Evolutionary conservation across 164 flowering plant genomes (phyloP), one percentile per base, ranked within the genome.

Genomic region (Macadamia integrifolia): DNA sequence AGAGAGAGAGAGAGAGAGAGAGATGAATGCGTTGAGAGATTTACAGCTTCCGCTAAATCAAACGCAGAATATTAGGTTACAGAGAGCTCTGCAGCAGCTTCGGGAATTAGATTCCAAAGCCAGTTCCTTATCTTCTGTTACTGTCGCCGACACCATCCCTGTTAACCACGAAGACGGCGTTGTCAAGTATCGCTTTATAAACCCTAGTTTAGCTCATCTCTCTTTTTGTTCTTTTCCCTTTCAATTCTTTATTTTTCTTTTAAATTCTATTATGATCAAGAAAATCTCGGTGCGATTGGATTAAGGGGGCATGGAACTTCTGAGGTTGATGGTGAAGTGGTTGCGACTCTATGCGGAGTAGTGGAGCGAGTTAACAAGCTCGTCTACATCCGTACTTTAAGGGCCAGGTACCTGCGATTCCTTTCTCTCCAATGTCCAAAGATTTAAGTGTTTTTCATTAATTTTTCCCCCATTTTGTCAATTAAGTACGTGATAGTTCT

Each of bases 291-390:
- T 13, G 53, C 67, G 11, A 56, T 68, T 57, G 68, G 58, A 15
- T 66, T 67, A 44, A 93, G 98, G 86, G 99, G 99, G 40, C 99
- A 92, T 75, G 99, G 99, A 63, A 92, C 98, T 29, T 17, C 80
- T 7, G 99, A 94, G 71, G 74, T 80, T 66, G 81, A 86, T 55
- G 96, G 90, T 2, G 87, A 88, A 73, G 75, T 94, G 63, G 88
- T 89, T 18, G 99, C 98, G 11, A 90, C 97, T 1, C 55, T 88
- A 1, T 92, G 99, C 64, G 99, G 99, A 28, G 88, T 90, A 31
- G 96, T 94, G 32, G 99, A 94, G 80, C 93, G 96, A 3, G 95
- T 94, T 29, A 89, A 92, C 74, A 92, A 89, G 81, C 83, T 94
- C 17, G 90, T 94, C 35, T 89, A 85, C 58, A 91, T 92, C 17